Evolutionary conservation across 116 monocot species (phyloP).

Genomic region (Iris pallida): DNA sequence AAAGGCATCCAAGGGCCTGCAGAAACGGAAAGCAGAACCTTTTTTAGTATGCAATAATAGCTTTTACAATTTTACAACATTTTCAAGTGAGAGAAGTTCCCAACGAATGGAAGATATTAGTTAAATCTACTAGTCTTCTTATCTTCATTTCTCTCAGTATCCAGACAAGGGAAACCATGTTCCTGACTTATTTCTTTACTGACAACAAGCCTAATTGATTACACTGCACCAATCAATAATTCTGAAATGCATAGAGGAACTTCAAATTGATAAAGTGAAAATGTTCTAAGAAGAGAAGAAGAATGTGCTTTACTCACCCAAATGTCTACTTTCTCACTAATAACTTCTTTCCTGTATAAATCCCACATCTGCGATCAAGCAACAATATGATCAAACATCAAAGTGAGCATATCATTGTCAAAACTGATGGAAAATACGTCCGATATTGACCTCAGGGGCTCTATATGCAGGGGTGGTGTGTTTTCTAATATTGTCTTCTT

Average conservation of each 20-base stretch:
- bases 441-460: constrained; percentile 70
- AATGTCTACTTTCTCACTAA: constrained; percentile 97
- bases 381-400: constrained; percentile 8
- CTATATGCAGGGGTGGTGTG: constrained; percentile 98
- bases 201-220: neutral
- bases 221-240: neutral
- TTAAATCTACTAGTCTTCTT: neutral
- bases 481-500: constrained; percentile 97
- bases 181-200: neutral
- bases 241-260: neutral
- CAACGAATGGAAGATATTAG: neutral
- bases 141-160: neutral
- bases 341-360: constrained; percentile 83
- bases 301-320: constrained; percentile 61
- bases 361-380: constrained; percentile 90
- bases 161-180: neutral
- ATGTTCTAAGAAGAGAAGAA: neutral
- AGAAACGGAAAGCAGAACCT: neutral
- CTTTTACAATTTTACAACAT: neutral
- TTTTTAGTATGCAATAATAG: neutral
- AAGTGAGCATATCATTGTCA: neutral
- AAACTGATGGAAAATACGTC: neutral
- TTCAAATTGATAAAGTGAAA: neutral
- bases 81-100: neutral
- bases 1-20: constrained; percentile 96